phyloP scores from a whole-genome alignment of 2,329 filamentous ascomycete genomes.

The Ascochyta rabiei region DNA sequence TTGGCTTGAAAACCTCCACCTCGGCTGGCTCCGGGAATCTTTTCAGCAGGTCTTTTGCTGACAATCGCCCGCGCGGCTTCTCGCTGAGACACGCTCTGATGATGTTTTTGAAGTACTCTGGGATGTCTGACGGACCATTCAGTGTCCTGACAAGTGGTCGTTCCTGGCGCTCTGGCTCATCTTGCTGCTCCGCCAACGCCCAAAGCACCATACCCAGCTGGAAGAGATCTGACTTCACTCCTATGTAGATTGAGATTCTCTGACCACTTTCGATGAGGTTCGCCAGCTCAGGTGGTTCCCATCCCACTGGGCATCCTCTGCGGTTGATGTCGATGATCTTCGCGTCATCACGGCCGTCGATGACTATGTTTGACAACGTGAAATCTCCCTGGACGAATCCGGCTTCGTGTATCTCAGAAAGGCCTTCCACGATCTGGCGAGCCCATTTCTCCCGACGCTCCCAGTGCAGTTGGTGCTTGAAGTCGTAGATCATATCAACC shows the following conservation, averaged over 20 bases:
- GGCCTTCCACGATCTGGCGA: conserved; percentile 83
- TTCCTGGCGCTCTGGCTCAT: conserved; percentile 83
- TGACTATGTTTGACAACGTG: conserved; percentile 94
- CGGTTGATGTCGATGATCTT: conserved; percentile 99
- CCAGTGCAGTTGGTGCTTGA: conserved; percentile 69
- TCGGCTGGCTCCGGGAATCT: conserved; percentile 37
- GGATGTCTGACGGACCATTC: conserved; percentile 59
- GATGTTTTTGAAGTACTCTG: conserved; percentile 77
- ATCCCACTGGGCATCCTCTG: conserved; percentile 93
- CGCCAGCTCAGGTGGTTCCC: conserved; percentile 93
- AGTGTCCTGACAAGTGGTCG: conserved; percentile 63
- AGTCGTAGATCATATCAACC: conserved; percentile 89
- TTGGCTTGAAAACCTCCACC: conserved; percentile 22
- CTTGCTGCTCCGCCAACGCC: conserved; percentile 84
- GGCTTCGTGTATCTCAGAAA: conserved; percentile 91
- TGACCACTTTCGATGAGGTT: conserved; percentile 86
- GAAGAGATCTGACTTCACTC: conserved; percentile 94
- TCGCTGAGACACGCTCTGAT: conserved; percentile 78
- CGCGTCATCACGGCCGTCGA: conserved; percentile 81
- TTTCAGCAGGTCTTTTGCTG: conserved; percentile 72
- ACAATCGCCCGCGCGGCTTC: conserved; percentile 72
- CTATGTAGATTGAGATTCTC: conserved; percentile 94
- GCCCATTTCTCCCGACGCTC: conserved; percentile 83
- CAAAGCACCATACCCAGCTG: conserved; percentile 97
- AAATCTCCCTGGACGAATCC: conserved; percentile 98